Conservation (phyloP, 208 protist genomes). For the Vickermania spadyakhi region DNA sequence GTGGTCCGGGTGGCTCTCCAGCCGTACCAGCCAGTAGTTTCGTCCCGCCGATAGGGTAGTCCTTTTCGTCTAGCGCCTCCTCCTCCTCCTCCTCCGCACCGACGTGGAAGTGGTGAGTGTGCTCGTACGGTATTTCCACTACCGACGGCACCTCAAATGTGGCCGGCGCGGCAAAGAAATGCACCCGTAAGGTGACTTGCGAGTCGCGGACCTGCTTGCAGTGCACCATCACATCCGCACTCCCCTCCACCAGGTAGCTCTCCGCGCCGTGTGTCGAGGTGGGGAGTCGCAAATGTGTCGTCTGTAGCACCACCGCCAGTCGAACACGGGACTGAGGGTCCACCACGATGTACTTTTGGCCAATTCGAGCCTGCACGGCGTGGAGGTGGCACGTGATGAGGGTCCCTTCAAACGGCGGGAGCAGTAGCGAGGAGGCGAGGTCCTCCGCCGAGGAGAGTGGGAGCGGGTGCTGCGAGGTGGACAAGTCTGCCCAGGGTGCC, state of each 20-base stretch:
- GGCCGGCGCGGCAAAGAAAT: slow-evolving; percentile 50
- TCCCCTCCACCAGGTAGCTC: slow-evolving; percentile 30
- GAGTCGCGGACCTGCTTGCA: slow-evolving; percentile 82
- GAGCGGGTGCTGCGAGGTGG: too few species aligned
- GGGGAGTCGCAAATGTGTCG: slow-evolving; percentile 22
- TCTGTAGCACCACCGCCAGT: slow-evolving; percentile 60
- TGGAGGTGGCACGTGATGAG: slow-evolving; percentile 69
- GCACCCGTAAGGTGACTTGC: slow-evolving; percentile 48
- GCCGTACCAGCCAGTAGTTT: too few species aligned
- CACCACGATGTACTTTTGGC: slow-evolving; percentile 68
- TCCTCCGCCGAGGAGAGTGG: not conserved
- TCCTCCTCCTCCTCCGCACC: not conserved
- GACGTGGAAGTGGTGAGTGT: not conserved
- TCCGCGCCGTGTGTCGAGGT: slow-evolving; percentile 4
- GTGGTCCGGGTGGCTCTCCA: not conserved
- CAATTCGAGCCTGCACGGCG: slow-evolving; percentile 31
- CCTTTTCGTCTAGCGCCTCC: too few species aligned
- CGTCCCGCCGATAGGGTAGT: too few species aligned
- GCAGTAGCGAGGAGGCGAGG: not conserved
- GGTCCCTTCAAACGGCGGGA: slow-evolving; percentile 39
- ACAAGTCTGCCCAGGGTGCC: too few species aligned
- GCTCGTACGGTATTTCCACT: slow-evolving; percentile 4
- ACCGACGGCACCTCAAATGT: slow-evolving; percentile 43
- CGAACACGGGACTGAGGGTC: slow-evolving; percentile 70
- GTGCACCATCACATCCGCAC: slow-evolving; percentile 72